Evolutionary conservation across 768 basidiomycete species (phyloP), one percentile per base, ranked within the genome.

Genomic region (Podaxis sp.): DNA sequence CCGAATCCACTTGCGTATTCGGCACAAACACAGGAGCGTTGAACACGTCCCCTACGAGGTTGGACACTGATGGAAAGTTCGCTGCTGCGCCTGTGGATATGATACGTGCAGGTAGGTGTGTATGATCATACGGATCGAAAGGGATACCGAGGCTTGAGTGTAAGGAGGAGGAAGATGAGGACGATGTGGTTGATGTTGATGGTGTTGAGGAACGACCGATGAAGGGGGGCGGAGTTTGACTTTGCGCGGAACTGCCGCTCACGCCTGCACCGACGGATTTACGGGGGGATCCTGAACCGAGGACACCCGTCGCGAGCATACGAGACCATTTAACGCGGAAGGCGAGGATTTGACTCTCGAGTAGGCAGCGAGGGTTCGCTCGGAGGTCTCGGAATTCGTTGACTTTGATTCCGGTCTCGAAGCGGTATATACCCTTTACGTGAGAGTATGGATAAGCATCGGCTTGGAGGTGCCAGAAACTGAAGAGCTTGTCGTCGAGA

Each of bases 401-500:
- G 54, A 93, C 92, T 70, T 92, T 91, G 71, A 93, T 82, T 18
- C 92, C 92, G 0, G 88, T 92, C 71, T 94, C 92, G 72, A 94
- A 93, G 18, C 92, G 87, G 74, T 83, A 91, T 62, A 92, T 90
- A 9, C 92, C 92, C 68, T 93, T 91, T 61, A 90, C 88, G 47
- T 89, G 88, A 0, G 89, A 84, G 55, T 86, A 80, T 1, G 91
- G 90, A 69, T 81, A 87, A 53, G 81, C 82, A 65, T 93, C 92
- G 23, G 83, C 84, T 71, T 93, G 91, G 14, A 93, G 79, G 62
- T 91, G 80, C 89, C 90, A 94, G 78, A 93, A 94, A 61, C 88
- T 88, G 73, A 94, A 94, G 1, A 94, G 82, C 69, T 95, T 95
- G 76, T 94, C 91, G 67, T 94, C 93, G 55, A 94, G 84, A n/a